Evolutionary conservation across 306 rosid species (phyloP), one percentile per base, ranked within the genome.

Genomic region (Citrullus colocynthis): DNA sequence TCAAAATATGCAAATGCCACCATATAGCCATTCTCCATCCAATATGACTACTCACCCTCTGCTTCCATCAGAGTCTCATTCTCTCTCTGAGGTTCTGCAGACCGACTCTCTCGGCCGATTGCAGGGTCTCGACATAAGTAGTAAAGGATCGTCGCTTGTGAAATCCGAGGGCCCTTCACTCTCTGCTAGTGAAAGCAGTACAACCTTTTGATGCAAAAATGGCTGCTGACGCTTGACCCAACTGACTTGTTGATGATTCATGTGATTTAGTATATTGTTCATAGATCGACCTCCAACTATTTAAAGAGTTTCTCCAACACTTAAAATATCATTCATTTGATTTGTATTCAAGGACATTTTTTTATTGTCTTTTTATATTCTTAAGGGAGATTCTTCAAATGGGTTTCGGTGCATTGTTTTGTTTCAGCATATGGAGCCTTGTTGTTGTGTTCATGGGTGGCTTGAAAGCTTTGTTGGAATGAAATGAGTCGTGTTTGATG

Each of bases 131-230:
- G 99, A 93, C 78, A 96, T 96, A 74, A 82, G 93, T 78, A 84
- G 83, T 81, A 85, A 90, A 84, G 93, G 91, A 85, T 76, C 91
- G 61, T 16, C 86, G 16, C 18, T 85, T 2, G 90, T 91, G 90
- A 96, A 96, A 76, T 85, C 96, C 8, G 96, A 92, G 81, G 96
- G 86, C 51, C 89, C 96, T 51, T 89, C 98, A 11, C 88, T 91
- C 82, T 96, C 99, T 73, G 94, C 96, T 60, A 93, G 96, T 85
- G 98, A 91, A 84, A 96, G 96, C 81, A 90, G 98, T 86, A 80
- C 89, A 55, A 86, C 97, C 36, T 90, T 95, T 82, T 95, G 87
- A 91, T 78, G 69, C 75, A 51, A 83, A 49, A 80, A 77, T 65
- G 80, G 85, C 77, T 28, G 60, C 80, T 78, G 82, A 83, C 85